Percentiles rank a stretch among this genome's conserved stretches.
Conservation (phyloP, 768 basidiomycete species). For the Rhodosporidiobolus sp. region DNA sequence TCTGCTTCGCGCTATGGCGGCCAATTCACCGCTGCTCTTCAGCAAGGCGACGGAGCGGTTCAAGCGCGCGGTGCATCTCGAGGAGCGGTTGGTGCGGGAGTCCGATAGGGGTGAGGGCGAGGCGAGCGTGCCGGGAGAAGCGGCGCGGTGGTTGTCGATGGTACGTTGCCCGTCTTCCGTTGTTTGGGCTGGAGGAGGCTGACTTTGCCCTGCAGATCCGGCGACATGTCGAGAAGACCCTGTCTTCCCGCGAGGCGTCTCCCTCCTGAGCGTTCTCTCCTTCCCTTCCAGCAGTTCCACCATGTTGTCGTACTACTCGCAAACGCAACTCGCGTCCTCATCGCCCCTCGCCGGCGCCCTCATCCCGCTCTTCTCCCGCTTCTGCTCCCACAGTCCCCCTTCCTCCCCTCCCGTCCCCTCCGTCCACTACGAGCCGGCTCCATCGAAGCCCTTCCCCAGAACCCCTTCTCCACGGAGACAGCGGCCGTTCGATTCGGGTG, state of each 20-base stretch:
- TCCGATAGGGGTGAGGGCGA: too few relatives aligned
- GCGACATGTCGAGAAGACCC: background rate
- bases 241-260: background rate
- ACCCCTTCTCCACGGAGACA: constrained; percentile 3
- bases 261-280: background rate
- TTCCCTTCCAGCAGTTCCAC: background rate
- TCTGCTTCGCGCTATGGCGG: background rate
- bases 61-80: constrained; percentile 16
- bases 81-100: background rate
- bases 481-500: constrained; percentile 30
- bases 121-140: background rate
- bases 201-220: constrained; percentile 14
- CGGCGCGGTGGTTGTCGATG: constrained; percentile 13
- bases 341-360: background rate
- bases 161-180: background rate
- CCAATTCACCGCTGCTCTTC: constrained; percentile 1
- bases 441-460: constrained; percentile 38
- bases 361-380: background rate
- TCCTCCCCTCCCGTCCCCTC: background rate
- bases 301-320: constrained; percentile 7
- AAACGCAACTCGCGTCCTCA: background rate
- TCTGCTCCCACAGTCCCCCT: background rate
- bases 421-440: background rate
- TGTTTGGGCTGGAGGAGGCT: fast-evolving
- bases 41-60: constrained; percentile 19